Evolutionary conservation across 805 yeast genomes (phyloP), one percentile per base, ranked within the genome.

Genomic region (Lipomyces oligophaga): DNA sequence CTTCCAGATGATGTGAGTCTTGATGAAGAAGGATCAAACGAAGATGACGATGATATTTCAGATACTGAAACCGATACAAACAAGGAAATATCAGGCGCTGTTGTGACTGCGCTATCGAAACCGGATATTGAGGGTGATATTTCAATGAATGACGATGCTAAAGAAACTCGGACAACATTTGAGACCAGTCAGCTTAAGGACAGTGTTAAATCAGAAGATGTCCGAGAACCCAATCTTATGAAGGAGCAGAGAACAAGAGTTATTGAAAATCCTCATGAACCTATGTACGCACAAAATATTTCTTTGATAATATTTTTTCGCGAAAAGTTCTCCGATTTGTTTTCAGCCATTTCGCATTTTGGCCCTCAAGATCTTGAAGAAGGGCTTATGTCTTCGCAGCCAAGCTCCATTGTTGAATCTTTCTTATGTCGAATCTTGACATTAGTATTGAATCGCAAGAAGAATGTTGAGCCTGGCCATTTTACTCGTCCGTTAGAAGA

Each of bases 321-420:
- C 22, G 47, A 57, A 4, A 49, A 52, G 28, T 65, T 65, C 47
- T 36, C 47, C 20, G 52, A 55, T 8, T 47, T 63, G 6, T 69
- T 65, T 39, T 54, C 49, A 10, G 72, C 64, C 20, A 52, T 65
- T 21, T 62, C 67, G 6, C 60, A 60, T 19, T 38, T 67, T 11
- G 64, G 67, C 1, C 74, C 74, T 11, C 72, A 67, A 50, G 73
- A 70, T 40, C 43, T 69, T n/a, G 73, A 69, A 42, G 63, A 57
- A 15, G 71, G 71, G 5, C 45, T 63, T 15, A 43, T 59, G 1
- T 28, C 49, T 5, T 55, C 51, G 7, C 46, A 38, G 7, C 46
- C 61, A 11, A 52, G 62, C 1, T 41, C 49, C 18, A 61, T 55
- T 1, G 66, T 68, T 21, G 61, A 62, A 38, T 44, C 57, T 8